Evolutionary conservation across 2,329 filamentous ascomycete species (phyloP), one percentile per base, ranked within the genome.

Genomic region (Neonectria neomacrospora): DNA sequence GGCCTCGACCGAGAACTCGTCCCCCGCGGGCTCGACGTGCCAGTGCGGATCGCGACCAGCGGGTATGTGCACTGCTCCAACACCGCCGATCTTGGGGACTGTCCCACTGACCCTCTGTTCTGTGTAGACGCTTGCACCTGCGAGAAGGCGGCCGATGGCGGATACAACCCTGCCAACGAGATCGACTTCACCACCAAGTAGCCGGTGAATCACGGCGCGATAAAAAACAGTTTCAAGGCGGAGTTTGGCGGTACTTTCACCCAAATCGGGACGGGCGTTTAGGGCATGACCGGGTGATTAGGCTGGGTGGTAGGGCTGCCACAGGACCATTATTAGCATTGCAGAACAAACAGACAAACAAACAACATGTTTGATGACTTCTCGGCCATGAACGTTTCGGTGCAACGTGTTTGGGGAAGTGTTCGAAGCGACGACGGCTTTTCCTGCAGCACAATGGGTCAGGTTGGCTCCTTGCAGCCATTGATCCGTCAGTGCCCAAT

Each of bases 181-280:
- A 92, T 86, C 53, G 94, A 97, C 79, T 97, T 97, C 76, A 97
- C 94, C 39, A 93, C 90, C 58, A 88, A 59, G 64, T 71, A 63
- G 63, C 68, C 20, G 37, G 18, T 22, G 39, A 20, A 44, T 39
- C 37, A 11, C 39, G 20, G 16, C 12, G n/a, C n/a, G 30, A 39
- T 57, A 67, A 67, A 67, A 67, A 6, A 52, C 20, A 47, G 4
- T 47, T 28, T 44, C 18, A 50, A 11, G 12, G 37, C 6, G 8
- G 20, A 16, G 26, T 28, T 42, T 37, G 42, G 11, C n/a, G 53
- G 45, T 50, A 28, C 30, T 41, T 41, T 18, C 37, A 5, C 16
- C 3, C 37, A n/a, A 41, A 41, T 20, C 14, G 59, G 54, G 57
- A 58, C 30, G 70, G 70, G 70, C 70, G 70, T 72, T 72, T 58